Evolutionary conservation across 768 basidiomycete species (phyloP), one percentile per base, ranked within the genome.

Genomic region (Rhizopogon rudus): DNA sequence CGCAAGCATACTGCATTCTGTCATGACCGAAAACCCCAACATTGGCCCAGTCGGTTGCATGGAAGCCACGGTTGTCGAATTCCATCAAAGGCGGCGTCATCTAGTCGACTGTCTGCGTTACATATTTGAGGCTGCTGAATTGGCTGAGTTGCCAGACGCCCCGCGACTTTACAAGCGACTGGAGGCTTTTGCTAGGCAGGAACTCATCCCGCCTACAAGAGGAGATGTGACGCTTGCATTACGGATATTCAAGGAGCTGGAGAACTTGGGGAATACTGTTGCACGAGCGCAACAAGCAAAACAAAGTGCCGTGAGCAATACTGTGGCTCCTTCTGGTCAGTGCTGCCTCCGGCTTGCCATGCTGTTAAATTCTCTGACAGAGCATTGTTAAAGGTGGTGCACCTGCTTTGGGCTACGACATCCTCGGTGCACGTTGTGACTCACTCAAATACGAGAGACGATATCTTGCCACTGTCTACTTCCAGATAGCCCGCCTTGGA

Each of bases 391-490:
- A 54, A 83, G 81, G 75, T 42, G 57, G 62, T 22, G 70, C 68
- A 51, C 74, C 79, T 5, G 68, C 74, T 2, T 71, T 93, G 43
- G 88, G 89, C 7, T 78, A 76, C 44, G 86, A 88, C 57, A 76
- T 91, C 56, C 74, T 88, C 1, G 80, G 77, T 46, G 81, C 86
- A 40, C 82, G 89, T 31, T 80, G 82, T 61, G 84, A 89, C 37
- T 89, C 87, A 0, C 75, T 94, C 49, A 82, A 80, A 63, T 84
- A 85, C 52, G 90, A 93, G 63, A 78, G 91, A 58, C 80, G 87
- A 10, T 75, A 77, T 48, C 78, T 93, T 4, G 82, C 83, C 17
- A 76, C 77, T n/a, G 75, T 81, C 13, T 76, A 91, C 37, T 83
- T 79, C 66, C 73, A 81, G 25, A 72, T 92, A 53, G 78, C 83